Evolutionary conservation across 495 filamentous ascomycete species (phyloP), one percentile per base, ranked within the genome.

Genomic region (Daldinia childiae): DNA sequence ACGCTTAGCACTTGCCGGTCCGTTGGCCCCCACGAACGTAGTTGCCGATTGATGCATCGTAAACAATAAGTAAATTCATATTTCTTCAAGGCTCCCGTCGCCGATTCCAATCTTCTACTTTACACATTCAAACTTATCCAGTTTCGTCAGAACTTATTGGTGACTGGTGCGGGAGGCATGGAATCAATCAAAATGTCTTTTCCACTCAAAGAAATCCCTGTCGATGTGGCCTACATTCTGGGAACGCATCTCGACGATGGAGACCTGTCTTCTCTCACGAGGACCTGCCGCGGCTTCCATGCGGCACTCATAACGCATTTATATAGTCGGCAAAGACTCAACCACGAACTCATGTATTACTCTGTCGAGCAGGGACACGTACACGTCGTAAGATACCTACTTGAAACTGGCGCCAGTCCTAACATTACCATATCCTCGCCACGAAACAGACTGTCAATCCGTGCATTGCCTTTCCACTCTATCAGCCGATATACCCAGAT

Each of bases 251-350:
- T 74, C 6, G 63, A 58, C 21, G 34, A 54, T n/a, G 6, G 9
- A 11, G 58, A 66, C 30, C 15, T 74, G 45, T 67, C 67, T 11
- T 60, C 62, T 17, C 71, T 69, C 52, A 60, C 62, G 7, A 45
- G 43, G 12, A 71, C 71, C 34, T 71, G 71, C 24, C 63, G 58
- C n/a, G 41, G 38, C 34, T 14, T 71, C 2, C n/a, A 67, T 26
- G n/a, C 27, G 0, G 41, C 50, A 29, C 5, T 65, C n/a, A 74
- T 34, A 3, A 54, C 54, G 6, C 1, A 36, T 26, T 29, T 74
- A 14, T 74, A 74, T 39, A 9, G 12, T 4, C 24, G 21, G 17
- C 52, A 61, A 7, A 51, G 62, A 12, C 19, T 67, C 24, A 38
- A 71, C 3, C 5, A 45, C 9, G 9, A 1, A 1, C 14, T 74